Percentiles rank a stretch among this genome's conserved stretches.
These are phyloP conservation scores for Pisolithus tinctorius DNA, from an alignment of 768 basidiomycete species.

Conservation along the genomic window DNA sequence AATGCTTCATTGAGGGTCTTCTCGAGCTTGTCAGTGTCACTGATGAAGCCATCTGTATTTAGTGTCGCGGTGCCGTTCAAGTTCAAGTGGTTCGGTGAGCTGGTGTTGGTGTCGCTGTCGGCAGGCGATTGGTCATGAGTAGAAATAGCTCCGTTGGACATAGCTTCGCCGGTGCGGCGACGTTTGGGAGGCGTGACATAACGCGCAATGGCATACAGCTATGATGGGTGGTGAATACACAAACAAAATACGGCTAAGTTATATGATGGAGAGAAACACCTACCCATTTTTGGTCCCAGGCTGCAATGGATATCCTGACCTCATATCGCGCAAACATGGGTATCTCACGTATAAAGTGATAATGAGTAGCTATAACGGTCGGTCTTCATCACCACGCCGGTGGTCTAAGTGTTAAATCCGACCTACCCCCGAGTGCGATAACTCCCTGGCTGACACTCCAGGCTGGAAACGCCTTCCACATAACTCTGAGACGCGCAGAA, in stretches of 20 bases:
- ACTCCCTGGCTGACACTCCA: slow-evolving; percentile 56
- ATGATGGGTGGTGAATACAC: not conserved
- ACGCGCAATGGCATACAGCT: slow-evolving; percentile 61
- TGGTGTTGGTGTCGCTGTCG: slow-evolving; percentile 7
- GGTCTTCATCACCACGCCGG: not conserved
- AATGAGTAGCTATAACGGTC: slow-evolving; percentile 48
- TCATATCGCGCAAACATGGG: slow-evolving; percentile 57
- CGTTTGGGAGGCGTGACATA: slow-evolving; percentile 50
- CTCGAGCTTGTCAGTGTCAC: slow-evolving; percentile 10
- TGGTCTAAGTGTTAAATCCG: not conserved
- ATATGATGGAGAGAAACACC: slow-evolving; percentile 12
- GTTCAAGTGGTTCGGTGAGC: slow-evolving; percentile 12
- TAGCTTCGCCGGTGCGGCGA: not conserved
- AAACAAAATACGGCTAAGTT: not conserved
- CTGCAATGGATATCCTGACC: slow-evolving; percentile 46
- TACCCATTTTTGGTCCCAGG: slow-evolving; percentile 82
- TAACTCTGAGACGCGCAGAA: slow-evolving; percentile 40
- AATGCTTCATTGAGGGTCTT: slow-evolving; percentile 2
- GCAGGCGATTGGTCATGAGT: not conserved
- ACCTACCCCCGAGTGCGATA: slow-evolving; percentile 45
- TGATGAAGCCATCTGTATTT: not conserved
- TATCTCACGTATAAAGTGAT: slow-evolving; percentile 65
- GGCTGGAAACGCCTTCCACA: slow-evolving; percentile 46
- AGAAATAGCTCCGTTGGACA: slow-evolving; percentile 5
- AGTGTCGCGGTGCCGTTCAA: slow-evolving; percentile 29